These are phyloP conservation scores for Barbarea vulgaris DNA, from an alignment of 345 rosid species.

Conservation along the genomic window DNA sequence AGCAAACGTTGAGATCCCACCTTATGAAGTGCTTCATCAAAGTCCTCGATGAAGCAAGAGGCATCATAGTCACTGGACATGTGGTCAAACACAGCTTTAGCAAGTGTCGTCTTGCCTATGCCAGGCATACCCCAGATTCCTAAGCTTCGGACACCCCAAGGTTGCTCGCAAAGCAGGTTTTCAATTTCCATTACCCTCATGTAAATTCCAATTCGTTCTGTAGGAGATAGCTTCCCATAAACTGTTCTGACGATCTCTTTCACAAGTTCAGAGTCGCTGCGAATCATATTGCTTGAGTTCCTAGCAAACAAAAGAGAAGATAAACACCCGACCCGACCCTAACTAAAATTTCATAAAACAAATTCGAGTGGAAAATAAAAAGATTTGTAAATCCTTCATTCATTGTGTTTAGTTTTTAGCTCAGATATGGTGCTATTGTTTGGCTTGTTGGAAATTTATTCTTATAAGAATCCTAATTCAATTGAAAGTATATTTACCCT, in stretches of 20 bases:
- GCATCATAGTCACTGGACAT: neutral
- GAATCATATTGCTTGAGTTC: too few relatives aligned
- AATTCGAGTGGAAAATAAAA: too few relatives aligned
- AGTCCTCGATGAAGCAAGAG: neutral
- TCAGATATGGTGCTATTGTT: too few relatives aligned
- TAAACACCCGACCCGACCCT: too few relatives aligned
- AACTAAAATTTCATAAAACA: too few relatives aligned
- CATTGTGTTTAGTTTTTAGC: too few relatives aligned
- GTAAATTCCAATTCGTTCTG: neutral
- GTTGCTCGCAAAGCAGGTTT: neutral
- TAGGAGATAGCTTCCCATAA: neutral
- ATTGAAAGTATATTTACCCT: too few relatives aligned
- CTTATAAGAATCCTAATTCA: too few relatives aligned
- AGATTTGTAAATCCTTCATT: too few relatives aligned
- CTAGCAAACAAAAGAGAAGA: too few relatives aligned
- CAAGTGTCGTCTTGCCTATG: neutral
- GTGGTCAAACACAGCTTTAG: neutral
- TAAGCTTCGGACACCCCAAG: neutral
- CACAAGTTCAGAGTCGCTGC: neutral
- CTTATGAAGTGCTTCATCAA: neutral
- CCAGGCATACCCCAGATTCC: constrained; percentile 10
- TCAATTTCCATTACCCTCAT: neutral
- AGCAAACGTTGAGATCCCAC: neutral
- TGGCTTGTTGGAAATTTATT: too few relatives aligned
- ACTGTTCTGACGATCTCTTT: neutral